phyloP scores from a whole-genome alignment of 306 rosid species.

The Sophora flavescens region DNA sequence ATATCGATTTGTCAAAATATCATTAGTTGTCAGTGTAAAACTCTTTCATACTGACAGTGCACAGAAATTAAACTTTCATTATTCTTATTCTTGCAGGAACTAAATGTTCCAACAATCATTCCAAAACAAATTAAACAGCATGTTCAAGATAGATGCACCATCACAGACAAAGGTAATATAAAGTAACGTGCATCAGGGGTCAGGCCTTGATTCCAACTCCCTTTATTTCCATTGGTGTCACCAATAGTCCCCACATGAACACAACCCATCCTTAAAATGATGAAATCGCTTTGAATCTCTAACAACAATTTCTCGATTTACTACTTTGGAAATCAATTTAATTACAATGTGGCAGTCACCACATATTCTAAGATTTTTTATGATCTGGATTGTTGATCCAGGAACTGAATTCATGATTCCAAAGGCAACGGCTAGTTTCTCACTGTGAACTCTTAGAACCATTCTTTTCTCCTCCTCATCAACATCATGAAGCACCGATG shows the following conservation, averaged over 20 bases:
- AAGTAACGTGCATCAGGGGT: slow-evolving; percentile 15
- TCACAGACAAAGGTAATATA: slow-evolving; percentile 3
- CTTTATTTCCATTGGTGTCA: slow-evolving; percentile 47
- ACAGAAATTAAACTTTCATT: no score
- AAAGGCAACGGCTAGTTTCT: slow-evolving; percentile 83
- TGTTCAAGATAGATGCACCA: background rate
- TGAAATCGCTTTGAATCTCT: slow-evolving; percentile 85
- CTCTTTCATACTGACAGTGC: no score
- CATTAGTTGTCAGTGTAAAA: no score
- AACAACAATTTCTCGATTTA: slow-evolving; percentile 65
- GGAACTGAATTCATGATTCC: slow-evolving; percentile 74
- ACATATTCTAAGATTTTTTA: slow-evolving; percentile 80
- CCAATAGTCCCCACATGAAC: slow-evolving; percentile 83
- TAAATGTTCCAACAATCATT: slow-evolving; percentile 35
- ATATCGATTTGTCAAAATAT: no score
- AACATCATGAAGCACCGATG: slow-evolving; percentile 77
- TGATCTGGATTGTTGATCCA: slow-evolving; percentile 66
- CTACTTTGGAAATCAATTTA: slow-evolving; percentile 69
- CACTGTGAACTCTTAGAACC: slow-evolving; percentile 81
- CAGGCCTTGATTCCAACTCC: slow-evolving; percentile 35
- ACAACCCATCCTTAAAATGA: slow-evolving; percentile 74
- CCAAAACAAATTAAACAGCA: slow-evolving; percentile 1
- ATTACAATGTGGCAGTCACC: slow-evolving; percentile 74
- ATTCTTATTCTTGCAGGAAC: slow-evolving; percentile 24
- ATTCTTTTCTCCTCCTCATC: slow-evolving; percentile 86